Evolutionary conservation across 345 rosid species (phyloP), one percentile per base, ranked within the genome.

Genomic region (Heritiera littoralis): DNA sequence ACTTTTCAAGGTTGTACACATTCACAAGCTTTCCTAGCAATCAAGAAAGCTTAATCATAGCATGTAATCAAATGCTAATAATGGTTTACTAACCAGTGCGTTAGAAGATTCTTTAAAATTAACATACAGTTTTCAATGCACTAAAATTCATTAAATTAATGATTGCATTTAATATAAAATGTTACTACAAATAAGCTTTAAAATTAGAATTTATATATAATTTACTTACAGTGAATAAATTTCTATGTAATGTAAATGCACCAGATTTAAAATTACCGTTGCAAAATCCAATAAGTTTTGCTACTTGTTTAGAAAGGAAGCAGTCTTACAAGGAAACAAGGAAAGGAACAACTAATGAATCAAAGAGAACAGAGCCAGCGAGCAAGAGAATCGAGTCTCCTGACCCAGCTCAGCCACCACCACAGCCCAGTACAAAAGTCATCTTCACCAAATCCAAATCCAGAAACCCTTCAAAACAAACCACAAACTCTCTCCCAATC

Each of bases 321-420:
- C 32, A n/a, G 63, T 18, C 1, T n/a, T 20, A 3, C 41, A 38
- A 15, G 28, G 28, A 17, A 40, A 38, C 54, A 11, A 55, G 20
- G 8, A 55, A 5, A 2, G 61, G 10, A 56, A 54, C 28, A 56
- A 18, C 61, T 18, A 56, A 23, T 23, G 10, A n/a, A 17, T 56
- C 61, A 56, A 18, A 5, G 23, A 2, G 1, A 18, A n/a, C 23
- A n/a, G 8, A 18, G 28, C 48, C 38, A 43, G 71, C 46, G 4
- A 35, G 71, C 18, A 43, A 40, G 49, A 38, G 12, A 6, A 56
- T 18, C 63, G 12, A 58, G 63, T n/a, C 30, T n/a, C 30, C 63
- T 2, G 20, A 30, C 30, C 63, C 63, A 52, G 75, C 80, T 81
- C 82, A 83, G 81, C 78, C 79, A 78, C 72, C 84, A 78, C 67